These are phyloP conservation scores for Coniochaeta sp. DNA, from an alignment of 2,329 filamentous ascomycete species.

Conservation along the genomic window DNA sequence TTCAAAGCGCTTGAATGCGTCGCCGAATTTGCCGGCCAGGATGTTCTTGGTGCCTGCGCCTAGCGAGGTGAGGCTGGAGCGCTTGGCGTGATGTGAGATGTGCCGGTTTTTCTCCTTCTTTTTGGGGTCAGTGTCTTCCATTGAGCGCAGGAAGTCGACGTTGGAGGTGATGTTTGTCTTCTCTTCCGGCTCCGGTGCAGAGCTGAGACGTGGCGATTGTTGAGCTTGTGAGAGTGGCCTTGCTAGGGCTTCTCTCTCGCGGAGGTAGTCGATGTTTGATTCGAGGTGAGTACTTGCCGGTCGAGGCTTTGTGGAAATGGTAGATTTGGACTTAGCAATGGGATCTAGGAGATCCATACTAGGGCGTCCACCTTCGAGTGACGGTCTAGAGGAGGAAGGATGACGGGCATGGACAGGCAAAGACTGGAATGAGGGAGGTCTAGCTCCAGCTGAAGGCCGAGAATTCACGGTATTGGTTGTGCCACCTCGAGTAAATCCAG, in stretches of 20 bases:
- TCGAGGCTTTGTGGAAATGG: slow-evolving; percentile 42
- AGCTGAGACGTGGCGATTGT: slow-evolving; percentile 28
- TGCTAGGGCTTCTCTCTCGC: slow-evolving; percentile 60
- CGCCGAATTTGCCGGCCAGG: slow-evolving; percentile 81
- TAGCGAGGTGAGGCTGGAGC: slow-evolving; percentile 64
- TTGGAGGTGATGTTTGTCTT: slow-evolving; percentile 67
- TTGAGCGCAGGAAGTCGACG: slow-evolving; percentile 72
- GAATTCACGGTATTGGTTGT: slow-evolving; percentile 9
- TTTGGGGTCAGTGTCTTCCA: slow-evolving; percentile 58
- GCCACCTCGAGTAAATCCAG: slow-evolving; percentile 15
- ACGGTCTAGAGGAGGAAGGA: slow-evolving; percentile 52
- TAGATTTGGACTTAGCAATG: slow-evolving; percentile 41
- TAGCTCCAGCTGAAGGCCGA: slow-evolving; percentile 17
- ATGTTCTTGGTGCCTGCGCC: slow-evolving; percentile 68
- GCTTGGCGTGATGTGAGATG: slow-evolving; percentile 55
- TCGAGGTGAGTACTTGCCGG: slow-evolving; percentile 79
- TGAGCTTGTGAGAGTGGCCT: slow-evolving; percentile 24
- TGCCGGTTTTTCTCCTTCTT: slow-evolving; percentile 41
- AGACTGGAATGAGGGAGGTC: slow-evolving; percentile 25
- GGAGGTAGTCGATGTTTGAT: slow-evolving; percentile 73
- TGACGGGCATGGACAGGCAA: slow-evolving; percentile 26
- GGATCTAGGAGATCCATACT: slow-evolving; percentile 53
- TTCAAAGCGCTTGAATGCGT: slow-evolving; percentile 91
- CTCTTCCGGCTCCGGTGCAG: slow-evolving; percentile 38
- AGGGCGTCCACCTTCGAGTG: slow-evolving; percentile 64